Percentiles rank a stretch among this genome's conserved stretches.
Conservation (phyloP, 352 stramenopile genomes). For the Pythium coloratum region DNA sequence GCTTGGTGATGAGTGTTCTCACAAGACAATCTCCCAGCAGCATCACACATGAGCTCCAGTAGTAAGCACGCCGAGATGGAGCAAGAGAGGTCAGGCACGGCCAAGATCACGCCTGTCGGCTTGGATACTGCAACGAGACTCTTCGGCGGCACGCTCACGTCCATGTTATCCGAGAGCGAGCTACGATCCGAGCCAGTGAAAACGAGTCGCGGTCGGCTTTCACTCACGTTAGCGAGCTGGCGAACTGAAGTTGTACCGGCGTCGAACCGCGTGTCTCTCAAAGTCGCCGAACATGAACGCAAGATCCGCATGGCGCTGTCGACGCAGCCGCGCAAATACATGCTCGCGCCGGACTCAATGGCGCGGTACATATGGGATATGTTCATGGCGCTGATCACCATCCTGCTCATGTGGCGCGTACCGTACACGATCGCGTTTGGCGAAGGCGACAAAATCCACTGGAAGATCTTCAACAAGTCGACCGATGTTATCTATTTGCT, state of each 20-base stretch:
- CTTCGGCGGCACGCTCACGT: conserved; percentile 1
- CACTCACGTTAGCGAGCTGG: conserved; percentile 9
- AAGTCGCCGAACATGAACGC: conserved; percentile 52
- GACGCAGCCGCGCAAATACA: conserved; percentile 42
- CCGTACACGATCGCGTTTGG: conserved; percentile 59
- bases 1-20: background rate
- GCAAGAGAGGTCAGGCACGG: background rate
- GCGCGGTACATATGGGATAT: conserved; percentile 54
- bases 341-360: conserved; percentile 43
- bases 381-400: conserved; percentile 49
- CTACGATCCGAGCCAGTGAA: conserved; percentile 12
- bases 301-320: conserved; percentile 37
- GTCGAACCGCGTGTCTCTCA: conserved; percentile 55
- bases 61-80: background rate
- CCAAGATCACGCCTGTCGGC: background rate
- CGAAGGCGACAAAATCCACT: conserved; percentile 41
- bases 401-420: conserved; percentile 60
- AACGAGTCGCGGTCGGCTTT: conserved; percentile 10
- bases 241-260: conserved; percentile 49
- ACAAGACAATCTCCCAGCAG: background rate
- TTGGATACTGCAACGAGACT: background rate
- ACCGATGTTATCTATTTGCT: conserved; percentile 52
- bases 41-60: background rate
- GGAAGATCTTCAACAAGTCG: conserved; percentile 50
- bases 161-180: conserved; percentile 8